phyloP scores from a whole-genome alignment of 2,329 filamentous ascomycete species.

The Penicillium corylophilum region DNA sequence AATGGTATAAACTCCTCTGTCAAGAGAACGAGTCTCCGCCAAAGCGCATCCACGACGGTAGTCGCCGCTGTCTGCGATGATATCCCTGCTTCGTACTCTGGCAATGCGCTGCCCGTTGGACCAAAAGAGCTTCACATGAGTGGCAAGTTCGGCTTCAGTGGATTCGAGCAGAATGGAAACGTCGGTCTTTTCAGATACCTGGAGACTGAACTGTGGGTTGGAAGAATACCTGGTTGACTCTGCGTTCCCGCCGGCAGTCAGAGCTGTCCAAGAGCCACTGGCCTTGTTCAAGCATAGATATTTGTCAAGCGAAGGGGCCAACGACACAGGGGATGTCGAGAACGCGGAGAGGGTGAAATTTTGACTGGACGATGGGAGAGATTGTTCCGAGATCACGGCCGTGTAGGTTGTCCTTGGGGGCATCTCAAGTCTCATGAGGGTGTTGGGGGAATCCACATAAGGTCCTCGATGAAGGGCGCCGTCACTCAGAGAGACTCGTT shows the following conservation, averaged over 20 bases:
- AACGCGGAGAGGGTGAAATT: slow-evolving; percentile 87
- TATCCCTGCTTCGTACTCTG: slow-evolving; percentile 68
- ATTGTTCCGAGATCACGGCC: slow-evolving; percentile 74
- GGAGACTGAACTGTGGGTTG: slow-evolving; percentile 82
- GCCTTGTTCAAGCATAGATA: slow-evolving; percentile 61
- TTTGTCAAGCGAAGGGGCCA: slow-evolving; percentile 62
- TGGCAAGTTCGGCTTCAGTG: slow-evolving; percentile 63
- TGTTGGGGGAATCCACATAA: slow-evolving; percentile 94
- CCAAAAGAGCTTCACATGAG: slow-evolving; percentile 84
- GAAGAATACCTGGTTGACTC: slow-evolving; percentile 72
- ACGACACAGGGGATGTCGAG: slow-evolving; percentile 61
- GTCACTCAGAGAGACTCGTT: slow-evolving; percentile 71
- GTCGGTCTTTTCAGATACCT: slow-evolving; percentile 55
- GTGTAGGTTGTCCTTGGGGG: slow-evolving; percentile 55
- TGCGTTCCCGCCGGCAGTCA: slow-evolving; percentile 81
- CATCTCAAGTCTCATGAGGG: slow-evolving; percentile 71
- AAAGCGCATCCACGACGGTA: slow-evolving; percentile 79
- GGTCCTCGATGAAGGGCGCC: slow-evolving; percentile 70
- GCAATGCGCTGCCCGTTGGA: slow-evolving; percentile 70
- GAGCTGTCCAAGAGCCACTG: slow-evolving; percentile 69
- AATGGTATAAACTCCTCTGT: slow-evolving; percentile 76
- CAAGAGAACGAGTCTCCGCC: slow-evolving; percentile 60
- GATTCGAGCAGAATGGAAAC: slow-evolving; percentile 74
- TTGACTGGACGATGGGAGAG: slow-evolving; percentile 69
- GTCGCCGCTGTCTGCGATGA: slow-evolving; percentile 81